phyloP scores from a whole-genome alignment of 2,329 filamentous ascomycete species.

The Zalaria obscura region DNA sequence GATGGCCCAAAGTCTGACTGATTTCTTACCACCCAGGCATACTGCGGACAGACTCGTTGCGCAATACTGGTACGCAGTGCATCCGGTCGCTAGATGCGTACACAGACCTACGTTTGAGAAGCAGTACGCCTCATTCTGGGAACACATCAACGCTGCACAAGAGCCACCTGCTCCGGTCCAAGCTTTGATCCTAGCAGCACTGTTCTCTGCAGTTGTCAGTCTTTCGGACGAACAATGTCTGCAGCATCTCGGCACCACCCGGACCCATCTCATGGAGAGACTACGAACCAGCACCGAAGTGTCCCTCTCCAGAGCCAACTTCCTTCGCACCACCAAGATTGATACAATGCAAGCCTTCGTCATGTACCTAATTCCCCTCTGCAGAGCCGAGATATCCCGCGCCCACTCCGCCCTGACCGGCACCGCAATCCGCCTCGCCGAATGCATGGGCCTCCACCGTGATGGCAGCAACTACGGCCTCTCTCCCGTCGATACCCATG shows the following conservation, averaged over 20 bases:
- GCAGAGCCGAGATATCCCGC: conserved; percentile 56
- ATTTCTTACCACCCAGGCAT: conserved; percentile 44
- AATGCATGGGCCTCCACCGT: conserved; percentile 64
- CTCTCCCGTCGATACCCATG: conserved; percentile 53
- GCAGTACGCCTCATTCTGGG: conserved; percentile 53
- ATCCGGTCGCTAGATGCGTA: conserved; percentile 52
- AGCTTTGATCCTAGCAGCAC: conserved; percentile 52
- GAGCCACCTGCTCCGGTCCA: conserved; percentile 53
- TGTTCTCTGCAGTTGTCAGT: conserved; percentile 57
- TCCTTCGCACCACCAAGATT: conserved; percentile 56
- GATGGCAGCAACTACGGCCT: conserved; percentile 55
- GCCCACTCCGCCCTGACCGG: conserved; percentile 60
- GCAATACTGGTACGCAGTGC: conserved; percentile 55
- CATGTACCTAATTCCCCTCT: conserved; percentile 64
- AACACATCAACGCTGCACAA: conserved; percentile 40
- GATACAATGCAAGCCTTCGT: conserved; percentile 65
- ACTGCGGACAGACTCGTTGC: conserved; percentile 48
- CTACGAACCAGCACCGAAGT: conserved; percentile 54
- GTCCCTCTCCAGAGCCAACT: conserved; percentile 54
- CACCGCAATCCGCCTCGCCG: conserved; percentile 57
- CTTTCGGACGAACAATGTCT: conserved; percentile 41
- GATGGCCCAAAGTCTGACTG: conserved; percentile 37
- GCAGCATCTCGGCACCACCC: conserved; percentile 41
- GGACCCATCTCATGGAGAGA: conserved; percentile 43
- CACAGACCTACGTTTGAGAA: conserved; percentile 54